phyloP scores from a whole-genome alignment of 371 early-diverging fungal genomes.

The Haplosporangium sp. region DNA sequence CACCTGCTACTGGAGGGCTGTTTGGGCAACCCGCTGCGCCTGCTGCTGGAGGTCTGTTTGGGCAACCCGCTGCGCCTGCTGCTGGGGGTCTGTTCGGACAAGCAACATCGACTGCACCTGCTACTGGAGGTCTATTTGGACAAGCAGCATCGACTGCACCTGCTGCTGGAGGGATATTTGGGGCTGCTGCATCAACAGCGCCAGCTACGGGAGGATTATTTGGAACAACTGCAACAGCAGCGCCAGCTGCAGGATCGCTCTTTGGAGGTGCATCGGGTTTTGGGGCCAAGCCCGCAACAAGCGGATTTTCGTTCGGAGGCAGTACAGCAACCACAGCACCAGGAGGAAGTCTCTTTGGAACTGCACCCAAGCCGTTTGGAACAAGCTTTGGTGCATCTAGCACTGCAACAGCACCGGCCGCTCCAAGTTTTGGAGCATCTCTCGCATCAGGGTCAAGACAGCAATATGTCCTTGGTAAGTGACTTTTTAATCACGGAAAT shows the following conservation, averaged over 20 bases:
- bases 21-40: conserved; percentile 6
- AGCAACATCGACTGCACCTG: conserved; percentile 20
- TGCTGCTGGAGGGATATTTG: conserved; percentile 34
- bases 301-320: conserved; percentile 19
- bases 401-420: conserved; percentile 22
- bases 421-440: conserved; percentile 38
- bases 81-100: conserved; percentile 28
- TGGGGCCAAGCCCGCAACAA: conserved; percentile 22
- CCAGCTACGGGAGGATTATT: conserved; percentile 35
- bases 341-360: conserved; percentile 37
- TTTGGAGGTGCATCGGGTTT: conserved; percentile 17
- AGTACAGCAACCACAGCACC: conserved; percentile 37
- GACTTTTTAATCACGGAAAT: conserved; percentile 12
- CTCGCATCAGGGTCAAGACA: conserved; percentile 42
- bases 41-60: conserved; percentile 26
- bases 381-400: conserved; percentile 39
- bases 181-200: conserved; percentile 27
- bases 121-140: conserved; percentile 33
- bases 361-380: conserved; percentile 46
- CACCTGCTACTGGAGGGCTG: not conserved
- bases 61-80: conserved; percentile 10
- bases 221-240: conserved; percentile 14
- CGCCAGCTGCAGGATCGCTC: conserved; percentile 5
- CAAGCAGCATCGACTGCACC: conserved; percentile 16
- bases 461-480: conserved; percentile 47